Conservation (phyloP, 2,329 filamentous ascomycete species). For the Aspergillus eucalypticola region DNA sequence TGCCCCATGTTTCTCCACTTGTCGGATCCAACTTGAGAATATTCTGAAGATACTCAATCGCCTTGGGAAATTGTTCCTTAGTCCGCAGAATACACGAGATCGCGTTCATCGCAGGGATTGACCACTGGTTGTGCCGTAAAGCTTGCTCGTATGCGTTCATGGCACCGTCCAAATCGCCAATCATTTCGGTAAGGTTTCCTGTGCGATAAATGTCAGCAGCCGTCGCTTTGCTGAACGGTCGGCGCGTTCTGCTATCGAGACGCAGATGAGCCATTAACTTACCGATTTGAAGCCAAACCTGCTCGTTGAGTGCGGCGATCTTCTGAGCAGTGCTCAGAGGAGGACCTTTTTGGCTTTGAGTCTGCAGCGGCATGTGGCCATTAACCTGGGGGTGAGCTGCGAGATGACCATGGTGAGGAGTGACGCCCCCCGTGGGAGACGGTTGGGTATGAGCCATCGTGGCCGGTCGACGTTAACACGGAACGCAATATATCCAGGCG, state of each 20-base stretch:
- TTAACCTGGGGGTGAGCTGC: slow-evolving; percentile 37
- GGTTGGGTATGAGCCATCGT: slow-evolving; percentile 76
- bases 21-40: slow-evolving; percentile 85
- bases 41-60: slow-evolving; percentile 86
- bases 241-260: background rate
- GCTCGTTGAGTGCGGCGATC: slow-evolving; percentile 77
- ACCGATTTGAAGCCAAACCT: slow-evolving; percentile 92
- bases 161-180: slow-evolving; percentile 85
- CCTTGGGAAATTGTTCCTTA: slow-evolving; percentile 90
- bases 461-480: slow-evolving; percentile 5
- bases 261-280: slow-evolving; percentile 39
- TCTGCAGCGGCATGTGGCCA: slow-evolving; percentile 59
- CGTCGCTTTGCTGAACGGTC: background rate
- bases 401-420: slow-evolving; percentile 56
- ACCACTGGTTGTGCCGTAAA: slow-evolving; percentile 82
- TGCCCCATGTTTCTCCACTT: slow-evolving; percentile 96
- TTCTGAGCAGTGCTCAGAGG: slow-evolving; percentile 70
- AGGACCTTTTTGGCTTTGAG: slow-evolving; percentile 56
- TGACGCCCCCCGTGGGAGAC: slow-evolving; percentile 75
- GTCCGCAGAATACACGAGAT: slow-evolving; percentile 89
- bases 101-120: slow-evolving; percentile 87
- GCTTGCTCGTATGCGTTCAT: slow-evolving; percentile 89
- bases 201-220: slow-evolving; percentile 19
- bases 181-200: slow-evolving; percentile 84
- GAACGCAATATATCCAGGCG: slow-evolving; percentile 13